Percentiles rank a stretch among this genome's conserved stretches.
Conservation (phyloP, 306 rosid genomes). For the Dalbergia cultrata region DNA sequence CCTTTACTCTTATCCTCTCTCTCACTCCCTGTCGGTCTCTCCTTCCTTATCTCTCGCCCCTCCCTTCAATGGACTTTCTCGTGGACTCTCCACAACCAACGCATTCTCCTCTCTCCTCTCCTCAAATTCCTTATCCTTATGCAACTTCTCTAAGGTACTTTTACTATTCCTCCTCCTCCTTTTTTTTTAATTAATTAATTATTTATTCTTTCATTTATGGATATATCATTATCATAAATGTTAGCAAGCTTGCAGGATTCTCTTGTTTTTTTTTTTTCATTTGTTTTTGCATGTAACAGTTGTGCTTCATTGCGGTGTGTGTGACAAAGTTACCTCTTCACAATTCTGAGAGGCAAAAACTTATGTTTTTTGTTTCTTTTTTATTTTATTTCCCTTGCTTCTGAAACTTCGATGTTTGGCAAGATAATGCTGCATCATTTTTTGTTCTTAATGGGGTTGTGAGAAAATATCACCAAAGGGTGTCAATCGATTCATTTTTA, state of each 20-base stretch:
- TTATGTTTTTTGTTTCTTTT: background rate
- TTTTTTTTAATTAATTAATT: background rate
- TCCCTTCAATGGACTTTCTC: constrained; percentile 27
- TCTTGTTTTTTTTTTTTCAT: background rate
- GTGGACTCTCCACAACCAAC: background rate
- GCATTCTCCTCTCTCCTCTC: background rate
- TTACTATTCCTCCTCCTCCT: background rate
- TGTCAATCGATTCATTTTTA: background rate
- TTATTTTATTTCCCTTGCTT: constrained; percentile 2
- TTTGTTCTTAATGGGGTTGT: background rate
- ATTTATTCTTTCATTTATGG: background rate
- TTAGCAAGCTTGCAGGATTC: background rate
- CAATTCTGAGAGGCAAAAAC: background rate
- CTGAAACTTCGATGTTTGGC: constrained; percentile 8
- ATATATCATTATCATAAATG: background rate
- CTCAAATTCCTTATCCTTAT: background rate
- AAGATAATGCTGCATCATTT: background rate
- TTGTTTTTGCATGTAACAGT: background rate
- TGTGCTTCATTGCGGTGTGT: background rate
- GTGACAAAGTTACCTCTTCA: background rate
- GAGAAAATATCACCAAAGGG: background rate
- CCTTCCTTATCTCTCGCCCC: background rate
- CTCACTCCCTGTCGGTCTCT: background rate
- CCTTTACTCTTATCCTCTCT: background rate
- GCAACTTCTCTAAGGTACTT: constrained; percentile 34